phyloP scores from a whole-genome alignment of 805 yeast species.

The Zygoascus tannicola region DNA sequence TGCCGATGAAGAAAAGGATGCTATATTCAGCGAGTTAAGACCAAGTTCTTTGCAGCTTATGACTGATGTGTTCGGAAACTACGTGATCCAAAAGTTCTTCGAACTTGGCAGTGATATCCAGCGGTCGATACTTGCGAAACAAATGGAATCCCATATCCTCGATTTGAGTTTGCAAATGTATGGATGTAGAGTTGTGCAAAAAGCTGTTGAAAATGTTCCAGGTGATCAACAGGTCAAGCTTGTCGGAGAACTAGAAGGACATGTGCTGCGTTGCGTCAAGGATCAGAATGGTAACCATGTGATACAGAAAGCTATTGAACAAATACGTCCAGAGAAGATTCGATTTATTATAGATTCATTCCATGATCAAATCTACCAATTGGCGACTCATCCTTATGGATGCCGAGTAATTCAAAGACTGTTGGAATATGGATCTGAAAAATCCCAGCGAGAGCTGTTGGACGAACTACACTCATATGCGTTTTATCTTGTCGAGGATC shows the following conservation, averaged over 20 bases:
- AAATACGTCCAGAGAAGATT: constrained; percentile 60
- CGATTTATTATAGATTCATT: constrained; percentile 67
- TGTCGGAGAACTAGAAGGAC: constrained; percentile 58
- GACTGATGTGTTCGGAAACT: constrained; percentile 97
- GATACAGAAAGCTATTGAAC: constrained; percentile 87
- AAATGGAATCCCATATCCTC: constrained; percentile 67
- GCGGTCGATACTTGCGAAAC: constrained; percentile 53
- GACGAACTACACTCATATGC: constrained; percentile 64
- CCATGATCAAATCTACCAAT: constrained; percentile 54
- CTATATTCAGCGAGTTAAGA: constrained; percentile 74
- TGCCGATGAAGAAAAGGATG: constrained; percentile 60
- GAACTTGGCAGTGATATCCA: constrained; percentile 72
- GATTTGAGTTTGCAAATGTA: constrained; percentile 86
- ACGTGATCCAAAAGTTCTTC: constrained; percentile 89
- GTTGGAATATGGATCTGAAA: constrained; percentile 62
- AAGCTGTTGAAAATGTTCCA: constrained; percentile 70
- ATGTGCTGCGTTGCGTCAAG: constrained; percentile 61
- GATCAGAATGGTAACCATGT: constrained; percentile 99
- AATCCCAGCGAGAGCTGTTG: constrained; percentile 60
- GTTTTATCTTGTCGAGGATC: constrained; percentile 79
- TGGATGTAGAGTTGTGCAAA: constrained; percentile 95
- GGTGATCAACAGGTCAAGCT: constrained; percentile 57
- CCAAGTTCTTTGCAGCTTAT: constrained; percentile 66
- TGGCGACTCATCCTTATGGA: constrained; percentile 94
- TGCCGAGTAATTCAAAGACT: constrained; percentile 93